Evolutionary conservation across 202 grass and related monocot species (phyloP), one percentile per base, ranked within the genome.

Genomic region (Zizania palustris): DNA sequence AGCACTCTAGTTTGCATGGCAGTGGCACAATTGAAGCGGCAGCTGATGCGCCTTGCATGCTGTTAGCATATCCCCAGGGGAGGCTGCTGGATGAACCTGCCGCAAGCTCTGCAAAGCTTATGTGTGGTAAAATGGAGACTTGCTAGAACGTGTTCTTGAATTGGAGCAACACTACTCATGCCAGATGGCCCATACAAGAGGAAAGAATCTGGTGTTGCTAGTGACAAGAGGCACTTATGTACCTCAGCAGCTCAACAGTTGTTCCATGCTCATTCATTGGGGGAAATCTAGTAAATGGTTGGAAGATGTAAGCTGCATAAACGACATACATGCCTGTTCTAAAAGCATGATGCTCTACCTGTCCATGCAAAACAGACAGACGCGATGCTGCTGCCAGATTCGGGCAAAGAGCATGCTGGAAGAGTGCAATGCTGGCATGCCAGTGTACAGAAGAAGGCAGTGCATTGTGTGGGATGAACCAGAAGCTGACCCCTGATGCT

Each of bases 381-480:
- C 7, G 11, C 13, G 2, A 28, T 38, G 10, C 21, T 65, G n/a
- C 11, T 15, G 49, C 2, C 63, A 9, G 69, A 13, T 60, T 20
- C n/a, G 9, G 5, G 21, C 10, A 44, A 45, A 20, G 22, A 42
- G 58, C 10, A 28, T 1, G 56, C 51, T 39, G 14, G 20, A 45
- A n/a, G 21, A 40, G 33, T 3, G 46, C 6, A 3, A 18, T 59
- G 70, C 70, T 20, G 54, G 46, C 65, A 18, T 49, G 56, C 0
- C 45, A 7, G 18, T 75, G 85, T 75, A 84, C 80, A 84, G 33
- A 60, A 42, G 5, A n/a, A 72, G 83, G 41, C 9, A 41, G 13
- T 3, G 49, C 3, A 42, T 28, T 28, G 13, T 4, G 60, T 13
- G 0, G 45, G 22, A 77, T 39, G 82, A 16, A 60, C n/a, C 1